Base-by-base conservation (phyloP, 2,329 filamentous ascomycete genomes). In the Salinomyces thailandicus region DNA sequence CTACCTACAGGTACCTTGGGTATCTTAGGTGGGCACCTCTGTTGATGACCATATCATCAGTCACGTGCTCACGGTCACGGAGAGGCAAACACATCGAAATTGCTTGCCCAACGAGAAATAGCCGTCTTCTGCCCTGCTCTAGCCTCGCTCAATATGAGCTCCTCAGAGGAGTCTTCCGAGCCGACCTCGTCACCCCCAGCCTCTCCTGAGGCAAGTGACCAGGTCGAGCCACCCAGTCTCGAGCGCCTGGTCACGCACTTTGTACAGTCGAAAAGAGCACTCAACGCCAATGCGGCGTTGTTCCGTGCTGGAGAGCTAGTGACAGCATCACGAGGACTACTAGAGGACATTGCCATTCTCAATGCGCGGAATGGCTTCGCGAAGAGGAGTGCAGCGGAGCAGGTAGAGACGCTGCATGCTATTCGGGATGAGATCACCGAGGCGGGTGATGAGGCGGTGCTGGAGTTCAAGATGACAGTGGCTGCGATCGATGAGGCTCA, bases 301-400 rank as follows among this genome's bases (percentile, higher is more conserved):
- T 79, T 84, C 56, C 82, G 84, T 41, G 87, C 86, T 46, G 87
- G 91, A 55, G 82, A 93, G 53, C 78, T 95, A 38, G 81, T 91
- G 30, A 85, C 76, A 14, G 69, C 75, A 11, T 85, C 86, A 4
- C 79, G 85, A 20, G 66, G 71, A 19, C 74, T 84, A 20, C 70
- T 94, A 46, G 84, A 93, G 54, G 81, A 91, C 48, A 79, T 79
- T 32, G 79, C 85, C 36, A 69, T 87, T 7, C 70, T 93, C 3
- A 72, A 73, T 15, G 66, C 67, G 5, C 66, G 63, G 50, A 69
- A 66, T 49, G 52, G 57, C 1, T 63, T 62, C 38, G 57, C 66
- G 18, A 45, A 59, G 16, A 56, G 58, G 32, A 60, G 62, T 11
- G 52, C 68, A 19, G 58, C 63, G 17, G 60, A 66, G 37, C 62